Percentiles rank a stretch among this genome's conserved stretches.
Conservation (phyloP, 345 rosid genomes). For the Linum trigynum region DNA sequence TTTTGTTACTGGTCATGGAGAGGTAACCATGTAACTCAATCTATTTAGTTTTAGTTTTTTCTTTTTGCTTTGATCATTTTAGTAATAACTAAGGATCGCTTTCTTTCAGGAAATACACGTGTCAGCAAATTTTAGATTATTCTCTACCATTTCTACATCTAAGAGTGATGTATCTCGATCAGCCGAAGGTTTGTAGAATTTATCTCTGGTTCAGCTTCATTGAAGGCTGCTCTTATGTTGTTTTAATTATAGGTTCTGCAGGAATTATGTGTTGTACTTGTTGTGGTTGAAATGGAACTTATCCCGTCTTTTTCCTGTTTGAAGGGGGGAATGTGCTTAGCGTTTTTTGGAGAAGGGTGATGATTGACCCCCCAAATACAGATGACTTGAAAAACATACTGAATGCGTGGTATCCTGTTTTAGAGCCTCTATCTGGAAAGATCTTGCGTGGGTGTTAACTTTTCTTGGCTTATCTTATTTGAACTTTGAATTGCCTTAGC, state of each 20-base stretch:
- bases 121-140: slow-evolving; percentile 72
- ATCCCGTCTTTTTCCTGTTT: slow-evolving; percentile 7
- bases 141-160: slow-evolving; percentile 70
- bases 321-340: slow-evolving; percentile 61
- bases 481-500: slow-evolving; percentile 9
- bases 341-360: slow-evolving; percentile 73
- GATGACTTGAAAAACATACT: slow-evolving; percentile 56
- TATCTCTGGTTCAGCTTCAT: not conserved
- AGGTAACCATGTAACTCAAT: slow-evolving; percentile 31
- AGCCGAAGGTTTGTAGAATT: slow-evolving; percentile 40
- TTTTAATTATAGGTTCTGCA: not conserved
- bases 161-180: slow-evolving; percentile 35
- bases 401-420: slow-evolving; percentile 52
- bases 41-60: not conserved
- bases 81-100: not conserved
- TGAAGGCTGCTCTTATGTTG: not conserved
- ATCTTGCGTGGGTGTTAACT: slow-evolving; percentile 52
- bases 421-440: slow-evolving; percentile 49
- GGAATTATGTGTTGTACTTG: not conserved
- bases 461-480: slow-evolving; percentile 7
- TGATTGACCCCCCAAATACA: slow-evolving; percentile 54
- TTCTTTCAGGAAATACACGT: slow-evolving; percentile 67
- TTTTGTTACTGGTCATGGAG: slow-evolving; percentile 61
- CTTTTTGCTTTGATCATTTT: not conserved
- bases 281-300: not conserved